phyloP scores from a whole-genome alignment of 495 filamentous ascomycete species.

The Massariosphaeria phaeospora region DNA sequence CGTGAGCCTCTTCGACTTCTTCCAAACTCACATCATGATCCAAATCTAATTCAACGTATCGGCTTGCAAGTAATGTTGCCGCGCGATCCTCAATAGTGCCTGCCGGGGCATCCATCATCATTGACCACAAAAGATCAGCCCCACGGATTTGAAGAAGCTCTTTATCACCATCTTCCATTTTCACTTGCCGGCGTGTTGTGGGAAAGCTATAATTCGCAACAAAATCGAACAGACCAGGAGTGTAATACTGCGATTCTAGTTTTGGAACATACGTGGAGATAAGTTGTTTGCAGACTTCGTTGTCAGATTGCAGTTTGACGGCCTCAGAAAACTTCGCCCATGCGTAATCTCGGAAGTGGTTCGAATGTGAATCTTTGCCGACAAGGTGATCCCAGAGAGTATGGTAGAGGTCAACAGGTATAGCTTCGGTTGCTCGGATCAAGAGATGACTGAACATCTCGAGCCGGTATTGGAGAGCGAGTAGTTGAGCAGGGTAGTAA shows the following conservation, averaged over 20 bases:
- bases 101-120: slow-evolving; percentile 67
- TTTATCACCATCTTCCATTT: slow-evolving; percentile 26
- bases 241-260: slow-evolving; percentile 61
- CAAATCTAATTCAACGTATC: slow-evolving; percentile 61
- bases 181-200: background rate
- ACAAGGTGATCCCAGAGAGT: slow-evolving; percentile 31
- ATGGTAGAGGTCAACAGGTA: slow-evolving; percentile 17
- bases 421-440: slow-evolving; percentile 4
- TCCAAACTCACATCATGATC: slow-evolving; percentile 44
- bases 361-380: slow-evolving; percentile 44
- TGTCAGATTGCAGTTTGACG: background rate
- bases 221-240: slow-evolving; percentile 62
- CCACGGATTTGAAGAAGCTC: slow-evolving; percentile 54
- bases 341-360: slow-evolving; percentile 53
- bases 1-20: slow-evolving; percentile 64
- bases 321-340: slow-evolving; percentile 47
- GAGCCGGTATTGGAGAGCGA: slow-evolving; percentile 24
- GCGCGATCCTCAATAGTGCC: slow-evolving; percentile 64
- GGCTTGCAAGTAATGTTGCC: slow-evolving; percentile 63
- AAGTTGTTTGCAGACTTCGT: slow-evolving; percentile 58
- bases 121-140: slow-evolving; percentile 75
- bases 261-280: slow-evolving; percentile 61
- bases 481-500: background rate
- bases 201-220: slow-evolving; percentile 50
- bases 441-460: slow-evolving; percentile 20